Evolutionary conservation across 2,329 filamentous ascomycete genomes (phyloP).

Genomic region (Pseudogymnoascus sp.): DNA sequence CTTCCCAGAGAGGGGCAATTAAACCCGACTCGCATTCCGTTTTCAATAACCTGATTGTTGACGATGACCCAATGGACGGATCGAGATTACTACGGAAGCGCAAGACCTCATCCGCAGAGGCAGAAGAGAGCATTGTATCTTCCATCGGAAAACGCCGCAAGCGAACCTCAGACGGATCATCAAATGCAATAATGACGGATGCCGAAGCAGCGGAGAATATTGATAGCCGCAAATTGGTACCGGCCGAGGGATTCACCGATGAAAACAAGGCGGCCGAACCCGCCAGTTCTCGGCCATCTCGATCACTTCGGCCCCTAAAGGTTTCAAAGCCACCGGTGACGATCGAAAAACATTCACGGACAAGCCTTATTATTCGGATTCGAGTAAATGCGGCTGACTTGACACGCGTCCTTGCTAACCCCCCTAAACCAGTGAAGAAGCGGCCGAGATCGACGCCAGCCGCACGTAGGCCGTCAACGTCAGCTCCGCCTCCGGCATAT

Average conservation of each 20-base stretch:
- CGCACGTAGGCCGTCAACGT: conserved; percentile 27
- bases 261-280: conserved; percentile 15
- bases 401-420: conserved; percentile 48
- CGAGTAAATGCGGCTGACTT: conserved; percentile 49
- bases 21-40: conserved; percentile 67
- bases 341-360: conserved; percentile 27
- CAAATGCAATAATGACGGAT: conserved; percentile 8
- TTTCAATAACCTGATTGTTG: conserved; percentile 63
- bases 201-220: conserved; percentile 10
- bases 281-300: conserved; percentile 37
- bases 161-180: conserved; percentile 27
- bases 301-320: conserved; percentile 45
- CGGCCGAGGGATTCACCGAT: conserved; percentile 12
- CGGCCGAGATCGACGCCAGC: conserved; percentile 32
- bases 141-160: conserved; percentile 46
- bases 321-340: conserved; percentile 33
- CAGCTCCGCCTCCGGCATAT: conserved; percentile 29
- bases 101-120: conserved; percentile 64
- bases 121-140: conserved; percentile 42
- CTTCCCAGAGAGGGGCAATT: conserved; percentile 53
- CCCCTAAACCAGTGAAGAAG: conserved; percentile 48
- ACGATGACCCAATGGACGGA: conserved; percentile 66
- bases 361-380: conserved; percentile 46
- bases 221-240: conserved; percentile 13
- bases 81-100: conserved; percentile 74